A percentile compares a stretch with the other conserved stretches of the same genome.
Evolutionary conservation across 2,329 filamentous ascomycete genomes (phyloP).

Genomic region (Colletotrichum sp.): DNA sequence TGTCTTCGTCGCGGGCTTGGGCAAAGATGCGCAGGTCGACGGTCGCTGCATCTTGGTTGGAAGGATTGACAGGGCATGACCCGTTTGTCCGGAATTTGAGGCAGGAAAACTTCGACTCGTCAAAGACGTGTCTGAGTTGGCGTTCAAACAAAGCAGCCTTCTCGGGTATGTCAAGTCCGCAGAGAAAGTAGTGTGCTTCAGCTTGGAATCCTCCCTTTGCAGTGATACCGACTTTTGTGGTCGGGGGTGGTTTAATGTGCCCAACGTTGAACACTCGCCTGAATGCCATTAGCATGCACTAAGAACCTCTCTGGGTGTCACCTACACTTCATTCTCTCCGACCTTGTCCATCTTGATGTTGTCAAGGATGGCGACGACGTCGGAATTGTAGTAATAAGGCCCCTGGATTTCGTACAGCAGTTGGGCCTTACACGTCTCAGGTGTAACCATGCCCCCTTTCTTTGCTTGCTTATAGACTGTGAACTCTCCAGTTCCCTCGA

Average conservation of each 20-base stretch:
- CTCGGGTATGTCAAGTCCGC: slow-evolving; percentile 45
- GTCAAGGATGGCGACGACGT: slow-evolving; percentile 45
- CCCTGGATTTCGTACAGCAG: slow-evolving; percentile 53
- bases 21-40: slow-evolving; percentile 52
- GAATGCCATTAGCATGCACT: background rate
- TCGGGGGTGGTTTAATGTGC: slow-evolving; percentile 25
- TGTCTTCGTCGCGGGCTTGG: slow-evolving; percentile 45
- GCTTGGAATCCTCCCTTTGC: slow-evolving; percentile 49
- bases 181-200: slow-evolving; percentile 48
- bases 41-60: slow-evolving; percentile 51
- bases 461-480: slow-evolving; percentile 51
- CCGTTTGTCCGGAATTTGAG: slow-evolving; percentile 39
- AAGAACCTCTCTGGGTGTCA: background rate
- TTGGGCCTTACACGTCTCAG: slow-evolving; percentile 39
- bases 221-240: slow-evolving; percentile 47
- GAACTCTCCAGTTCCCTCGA: slow-evolving; percentile 47
- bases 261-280: slow-evolving; percentile 23
- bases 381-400: slow-evolving; percentile 47
- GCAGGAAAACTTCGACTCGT: slow-evolving; percentile 37
- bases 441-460: slow-evolving; percentile 25
- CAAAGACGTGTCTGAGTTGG: slow-evolving; percentile 39
- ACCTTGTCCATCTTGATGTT: slow-evolving; percentile 50
- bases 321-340: slow-evolving; percentile 35
- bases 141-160: slow-evolving; percentile 49
- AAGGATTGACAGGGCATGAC: slow-evolving; percentile 39